phyloP scores from a whole-genome alignment of 805 yeast species.

The Candida khao-thaluensis region DNA sequence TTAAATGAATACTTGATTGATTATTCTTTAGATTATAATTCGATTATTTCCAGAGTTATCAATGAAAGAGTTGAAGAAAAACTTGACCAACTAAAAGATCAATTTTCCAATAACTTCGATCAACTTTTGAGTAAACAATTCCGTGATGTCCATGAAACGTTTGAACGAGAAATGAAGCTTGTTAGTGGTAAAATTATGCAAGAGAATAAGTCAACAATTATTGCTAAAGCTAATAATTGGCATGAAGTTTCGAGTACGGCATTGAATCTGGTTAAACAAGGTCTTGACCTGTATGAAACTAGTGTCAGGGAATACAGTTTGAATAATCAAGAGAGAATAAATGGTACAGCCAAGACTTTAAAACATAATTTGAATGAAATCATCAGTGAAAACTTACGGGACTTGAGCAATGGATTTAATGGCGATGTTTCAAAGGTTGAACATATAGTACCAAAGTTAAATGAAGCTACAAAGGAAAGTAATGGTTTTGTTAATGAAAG shows the following conservation, averaged over 20 bases:
- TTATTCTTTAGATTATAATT: conserved; percentile 9
- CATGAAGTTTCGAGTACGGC: background rate
- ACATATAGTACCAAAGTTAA: background rate
- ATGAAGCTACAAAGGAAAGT: background rate
- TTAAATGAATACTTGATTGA: conserved; percentile 12
- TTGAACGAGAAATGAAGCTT: conserved; percentile 12
- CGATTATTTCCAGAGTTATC: conserved; percentile 8
- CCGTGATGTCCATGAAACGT: conserved; percentile 6
- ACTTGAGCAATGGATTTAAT: conserved; percentile 4
- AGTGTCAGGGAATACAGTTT: conserved; percentile 9
- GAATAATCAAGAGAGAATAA: conserved; percentile 11
- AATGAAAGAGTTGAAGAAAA: conserved; percentile 2
- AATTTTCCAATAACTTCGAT: conserved; percentile 10
- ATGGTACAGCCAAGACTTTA: conserved; percentile 7
- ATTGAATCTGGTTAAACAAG: conserved; percentile 4
- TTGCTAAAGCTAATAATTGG: conserved; percentile 10
- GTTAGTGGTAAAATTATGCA: conserved; percentile 10
- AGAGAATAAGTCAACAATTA: conserved; percentile 9
- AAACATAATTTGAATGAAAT: conserved; percentile 7
- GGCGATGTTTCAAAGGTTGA: background rate
- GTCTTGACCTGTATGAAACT: conserved; percentile 8
- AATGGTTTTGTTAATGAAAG: background rate
- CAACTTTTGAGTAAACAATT: conserved; percentile 5
- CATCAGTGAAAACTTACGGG: conserved; percentile 10
- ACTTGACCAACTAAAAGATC: conserved; percentile 2